Percentiles rank a stretch among this genome's conserved stretches.
Conservation (phyloP, 2,329 filamentous ascomycete species). For the Endocalyx cinctus region DNA sequence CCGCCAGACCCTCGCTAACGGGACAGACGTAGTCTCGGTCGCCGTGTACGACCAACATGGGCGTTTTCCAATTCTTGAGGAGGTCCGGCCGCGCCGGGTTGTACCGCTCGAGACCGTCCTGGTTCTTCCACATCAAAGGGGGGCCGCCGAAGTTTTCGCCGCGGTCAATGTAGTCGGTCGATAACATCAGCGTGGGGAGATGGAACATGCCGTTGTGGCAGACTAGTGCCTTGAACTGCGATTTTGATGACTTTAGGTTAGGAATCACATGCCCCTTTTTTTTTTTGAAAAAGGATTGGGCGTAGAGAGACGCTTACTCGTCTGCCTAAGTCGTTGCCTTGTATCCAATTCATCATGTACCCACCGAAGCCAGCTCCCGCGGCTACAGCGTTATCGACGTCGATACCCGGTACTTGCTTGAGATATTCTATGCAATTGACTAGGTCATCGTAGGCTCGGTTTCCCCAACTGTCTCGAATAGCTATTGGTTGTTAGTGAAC, state of each 20-base stretch:
- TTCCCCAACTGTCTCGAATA: conserved; percentile 49
- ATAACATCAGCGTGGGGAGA: conserved; percentile 23
- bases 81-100: conserved; percentile 43
- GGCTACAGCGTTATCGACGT: conserved; percentile 47
- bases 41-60: conserved; percentile 69
- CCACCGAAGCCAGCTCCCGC: conserved; percentile 53
- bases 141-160: conserved; percentile 38
- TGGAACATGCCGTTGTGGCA: conserved; percentile 45
- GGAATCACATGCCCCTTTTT: too few relatives aligned
- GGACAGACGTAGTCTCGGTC: conserved; percentile 60
- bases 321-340: conserved; percentile 47
- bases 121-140: conserved; percentile 37
- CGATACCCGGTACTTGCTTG: conserved; percentile 46
- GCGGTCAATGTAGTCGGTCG: conserved; percentile 18
- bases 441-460: conserved; percentile 50
- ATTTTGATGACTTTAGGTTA: too few relatives aligned
- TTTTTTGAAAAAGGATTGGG: too few relatives aligned
- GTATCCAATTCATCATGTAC: conserved; percentile 57
- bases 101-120: conserved; percentile 43
- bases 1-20: conserved; percentile 31
- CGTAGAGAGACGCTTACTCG: conserved; percentile 28
- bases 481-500: conserved; percentile 34
- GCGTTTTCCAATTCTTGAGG: conserved; percentile 55
- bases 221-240: conserved; percentile 49
- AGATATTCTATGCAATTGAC: conserved; percentile 49